These are phyloP conservation scores for Venturiaceae sp. DNA, from an alignment of 2,329 filamentous ascomycete genomes.

Conservation along the genomic window DNA sequence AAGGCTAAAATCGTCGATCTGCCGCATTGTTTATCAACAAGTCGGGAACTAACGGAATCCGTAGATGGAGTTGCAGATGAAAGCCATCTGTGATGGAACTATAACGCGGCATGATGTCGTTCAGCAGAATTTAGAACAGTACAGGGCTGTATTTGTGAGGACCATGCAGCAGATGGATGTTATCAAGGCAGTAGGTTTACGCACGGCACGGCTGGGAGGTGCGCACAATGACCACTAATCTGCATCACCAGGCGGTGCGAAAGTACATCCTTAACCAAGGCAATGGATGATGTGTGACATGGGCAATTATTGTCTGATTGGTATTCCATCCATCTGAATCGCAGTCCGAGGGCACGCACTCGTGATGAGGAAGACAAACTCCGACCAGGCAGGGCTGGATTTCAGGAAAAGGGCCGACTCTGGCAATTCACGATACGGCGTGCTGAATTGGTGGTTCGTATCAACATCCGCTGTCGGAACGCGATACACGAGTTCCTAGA, in stretches of 20 bases:
- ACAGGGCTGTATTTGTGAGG: slow-evolving; percentile 75
- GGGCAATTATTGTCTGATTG: not conserved
- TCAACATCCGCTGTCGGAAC: not conserved
- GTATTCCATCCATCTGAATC: not conserved
- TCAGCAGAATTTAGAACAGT: slow-evolving; percentile 75
- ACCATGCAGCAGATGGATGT: slow-evolving; percentile 65
- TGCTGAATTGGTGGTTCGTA: not conserved
- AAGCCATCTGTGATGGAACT: slow-evolving; percentile 84
- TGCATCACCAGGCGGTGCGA: slow-evolving; percentile 23
- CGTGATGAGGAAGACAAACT: not conserved
- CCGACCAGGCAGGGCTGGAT: not conserved
- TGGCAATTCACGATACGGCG: not conserved
- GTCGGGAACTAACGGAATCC: not conserved
- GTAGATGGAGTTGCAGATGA: slow-evolving; percentile 90
- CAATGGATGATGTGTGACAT: not conserved
- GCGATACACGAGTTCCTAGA: not conserved
- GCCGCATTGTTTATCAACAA: not conserved
- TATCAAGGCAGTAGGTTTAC: slow-evolving; percentile 39
- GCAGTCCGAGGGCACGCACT: not conserved
- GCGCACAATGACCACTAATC: not conserved
- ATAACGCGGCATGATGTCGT: slow-evolving; percentile 67
- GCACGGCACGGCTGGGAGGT: not conserved
- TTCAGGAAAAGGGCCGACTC: not conserved
- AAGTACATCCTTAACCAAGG: slow-evolving; percentile 26
- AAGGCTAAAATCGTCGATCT: not conserved